phyloP scores from a whole-genome alignment of 768 basidiomycete species.

The Hericium coralloides region DNA sequence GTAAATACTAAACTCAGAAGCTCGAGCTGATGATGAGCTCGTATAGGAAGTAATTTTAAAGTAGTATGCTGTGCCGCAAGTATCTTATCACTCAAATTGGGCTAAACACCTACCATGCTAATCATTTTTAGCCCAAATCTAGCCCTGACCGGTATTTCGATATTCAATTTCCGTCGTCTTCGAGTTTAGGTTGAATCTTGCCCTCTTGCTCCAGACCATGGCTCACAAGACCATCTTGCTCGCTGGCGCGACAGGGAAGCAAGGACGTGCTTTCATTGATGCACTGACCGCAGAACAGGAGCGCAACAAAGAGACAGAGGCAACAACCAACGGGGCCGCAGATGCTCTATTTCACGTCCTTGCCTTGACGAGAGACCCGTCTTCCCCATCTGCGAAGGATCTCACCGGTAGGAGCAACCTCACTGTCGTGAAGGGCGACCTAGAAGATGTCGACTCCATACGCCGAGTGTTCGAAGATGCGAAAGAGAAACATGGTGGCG shows the following conservation, averaged over 20 bases:
- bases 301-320: not conserved
- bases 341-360: not conserved
- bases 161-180: too few species aligned
- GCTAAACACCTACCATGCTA: too few species aligned
- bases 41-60: too few species aligned
- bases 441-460: not conserved
- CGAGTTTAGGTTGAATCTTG: too few species aligned
- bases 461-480: not conserved
- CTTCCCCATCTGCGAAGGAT: not conserved
- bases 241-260: not conserved
- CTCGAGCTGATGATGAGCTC: too few species aligned
- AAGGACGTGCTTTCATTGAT: not conserved
- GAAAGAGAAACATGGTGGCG: not conserved
- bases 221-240: not conserved
- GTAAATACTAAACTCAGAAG: too few species aligned
- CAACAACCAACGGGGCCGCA: not conserved
- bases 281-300: constrained; percentile 22
- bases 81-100: too few species aligned
- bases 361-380: not conserved
- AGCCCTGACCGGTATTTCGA: too few species aligned
- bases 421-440: not conserved
- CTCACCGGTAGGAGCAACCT: not conserved
- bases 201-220: too few species aligned
- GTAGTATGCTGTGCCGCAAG: too few species aligned
- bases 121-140: too few species aligned